Evolutionary conservation across 108 stramenopile genomes (phyloP).

Genomic region (Asterionellopsis glacialis): DNA sequence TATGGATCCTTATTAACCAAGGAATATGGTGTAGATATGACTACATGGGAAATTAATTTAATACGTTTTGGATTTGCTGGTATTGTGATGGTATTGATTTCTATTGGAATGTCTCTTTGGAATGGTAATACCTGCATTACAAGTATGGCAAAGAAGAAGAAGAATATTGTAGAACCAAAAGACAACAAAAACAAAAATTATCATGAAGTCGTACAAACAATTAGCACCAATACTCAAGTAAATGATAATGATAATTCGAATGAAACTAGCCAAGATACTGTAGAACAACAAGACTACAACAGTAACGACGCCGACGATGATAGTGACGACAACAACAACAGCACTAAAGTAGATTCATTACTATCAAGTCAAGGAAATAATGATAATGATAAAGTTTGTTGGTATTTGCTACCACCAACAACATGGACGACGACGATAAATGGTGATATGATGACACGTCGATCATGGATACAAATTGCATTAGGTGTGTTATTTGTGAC

Average conservation of each 20-base stretch:
- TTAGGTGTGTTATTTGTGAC: conserved; percentile 76
- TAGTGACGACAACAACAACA: neutral
- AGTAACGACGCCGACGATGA: no score
- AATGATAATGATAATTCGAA: neutral
- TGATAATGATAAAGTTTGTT: conserved; percentile 9
- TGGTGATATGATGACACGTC: conserved; percentile 14
- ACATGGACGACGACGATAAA: no score
- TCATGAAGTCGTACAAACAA: no score
- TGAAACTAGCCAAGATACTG: no score
- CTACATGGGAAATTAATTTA: conserved; percentile 80
- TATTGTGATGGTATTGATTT: conserved; percentile 43
- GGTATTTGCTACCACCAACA: conserved; percentile 55
- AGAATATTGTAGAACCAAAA: neutral
- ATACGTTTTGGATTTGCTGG: conserved; percentile 88
- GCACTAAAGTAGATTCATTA: no score
- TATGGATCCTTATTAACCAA: conserved; percentile 75
- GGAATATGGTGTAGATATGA: conserved; percentile 57
- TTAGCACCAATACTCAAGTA: neutral
- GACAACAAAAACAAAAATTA: neutral
- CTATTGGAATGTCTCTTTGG: conserved; percentile 17
- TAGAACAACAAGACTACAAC: no score
- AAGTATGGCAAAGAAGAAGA: neutral
- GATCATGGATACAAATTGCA: conserved; percentile 48
- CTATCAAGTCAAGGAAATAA: no score
- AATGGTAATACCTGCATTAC: neutral